Evolutionary conservation across 345 rosid species (phyloP), one percentile per base, ranked within the genome.

Genomic region (Balakata baccata): DNA sequence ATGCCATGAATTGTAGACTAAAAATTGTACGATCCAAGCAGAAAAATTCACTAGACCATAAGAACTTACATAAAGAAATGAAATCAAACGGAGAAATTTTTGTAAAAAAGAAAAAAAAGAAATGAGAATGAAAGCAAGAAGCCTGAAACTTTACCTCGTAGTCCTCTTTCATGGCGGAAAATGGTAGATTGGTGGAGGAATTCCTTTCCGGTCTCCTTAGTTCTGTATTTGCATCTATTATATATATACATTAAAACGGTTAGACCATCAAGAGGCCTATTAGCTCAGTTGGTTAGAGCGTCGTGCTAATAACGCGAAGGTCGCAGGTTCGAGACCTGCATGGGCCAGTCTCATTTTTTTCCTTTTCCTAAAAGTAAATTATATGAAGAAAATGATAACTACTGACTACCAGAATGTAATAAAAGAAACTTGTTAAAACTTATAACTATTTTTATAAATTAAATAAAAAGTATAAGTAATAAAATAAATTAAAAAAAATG

Each of bases 301-400:
- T 90, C 89, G 90, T 90, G 94, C 91, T 89, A 92, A 89, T 90
- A 86, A 92, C 95, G 95, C 95, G 89, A 89, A 88, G 92, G 97
- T 89, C 87, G 86, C 83, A 80, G 79, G 87, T 84, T 85, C 82
- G 81, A 85, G 71, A 85, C 83, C 82, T 85, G 85, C 78, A 83
- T 83, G 83, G 84, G 85, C 88, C 85, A 81, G 1, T 53, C 1
- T n/a, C 1, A 29, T 29, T 29, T 29, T 29, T 29, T 29, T 29
- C 34, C 34, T 29, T 1, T 29, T 29, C 34, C 34, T 29, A 29
- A 29, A 2, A 2, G 34, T 29, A 1, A 29, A 29, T 29, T 29
- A 29, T 29, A 29, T 29, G 34, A 29, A 29, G 34, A 29, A 29
- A 29, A 29, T 1, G 1, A 29, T 29, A 1, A 29, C 34, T 1